These are phyloP conservation scores for Rhinocladiella mackenziei DNA, from an alignment of 2,329 filamentous ascomycete genomes.

Conservation along the genomic window DNA sequence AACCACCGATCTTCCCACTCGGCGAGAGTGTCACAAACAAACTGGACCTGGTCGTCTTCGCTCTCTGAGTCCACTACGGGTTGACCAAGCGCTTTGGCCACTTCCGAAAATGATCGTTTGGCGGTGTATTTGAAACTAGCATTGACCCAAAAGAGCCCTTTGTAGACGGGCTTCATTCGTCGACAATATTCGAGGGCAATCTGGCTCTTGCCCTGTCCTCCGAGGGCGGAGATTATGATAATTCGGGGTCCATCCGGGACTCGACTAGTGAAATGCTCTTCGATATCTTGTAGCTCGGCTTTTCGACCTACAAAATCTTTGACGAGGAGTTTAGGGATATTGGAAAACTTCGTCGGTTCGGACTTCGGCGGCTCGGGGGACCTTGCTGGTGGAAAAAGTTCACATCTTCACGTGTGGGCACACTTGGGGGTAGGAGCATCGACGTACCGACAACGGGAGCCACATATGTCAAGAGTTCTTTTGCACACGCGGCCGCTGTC, in stretches of 20 bases:
- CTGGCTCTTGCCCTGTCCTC: slow-evolving; percentile 4
- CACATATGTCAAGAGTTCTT: slow-evolving; percentile 4
- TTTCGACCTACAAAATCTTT: slow-evolving; percentile 1
- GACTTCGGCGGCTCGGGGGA: no score
- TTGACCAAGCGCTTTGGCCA: neutral
- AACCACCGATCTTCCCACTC: neutral
- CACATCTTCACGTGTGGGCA: no score
- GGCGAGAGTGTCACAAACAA: neutral
- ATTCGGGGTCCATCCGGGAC: neutral
- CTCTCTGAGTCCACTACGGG: no score
- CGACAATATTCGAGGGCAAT: slow-evolving; percentile 5
- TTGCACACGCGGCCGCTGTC: slow-evolving; percentile 25
- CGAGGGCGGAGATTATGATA: neutral
- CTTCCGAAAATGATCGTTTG: neutral
- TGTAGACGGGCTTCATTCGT: neutral
- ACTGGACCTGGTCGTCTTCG: neutral
- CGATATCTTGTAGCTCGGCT: neutral
- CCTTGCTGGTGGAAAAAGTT: no score
- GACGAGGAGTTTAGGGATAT: neutral
- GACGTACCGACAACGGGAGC: neutral
- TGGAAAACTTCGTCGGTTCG: neutral
- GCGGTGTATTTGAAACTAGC: neutral
- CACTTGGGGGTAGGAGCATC: no score
- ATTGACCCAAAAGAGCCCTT: slow-evolving; percentile 1
- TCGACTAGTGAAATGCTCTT: neutral